These are phyloP conservation scores for Aquilaria yunnanensis DNA, from an alignment of 345 rosid species.

Conservation along the genomic window DNA sequence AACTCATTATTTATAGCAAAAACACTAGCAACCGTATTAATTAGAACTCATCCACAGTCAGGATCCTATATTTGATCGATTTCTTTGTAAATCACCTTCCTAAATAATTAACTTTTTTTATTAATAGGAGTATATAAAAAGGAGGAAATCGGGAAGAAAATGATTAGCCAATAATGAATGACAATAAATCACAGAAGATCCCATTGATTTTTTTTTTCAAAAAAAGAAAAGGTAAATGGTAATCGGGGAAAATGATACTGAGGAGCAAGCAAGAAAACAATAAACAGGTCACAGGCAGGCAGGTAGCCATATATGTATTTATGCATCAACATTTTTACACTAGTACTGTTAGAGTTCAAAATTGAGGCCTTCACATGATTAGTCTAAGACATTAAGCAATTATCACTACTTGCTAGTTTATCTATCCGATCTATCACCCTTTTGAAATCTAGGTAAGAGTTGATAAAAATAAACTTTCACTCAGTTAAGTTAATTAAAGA, in stretches of 20 bases:
- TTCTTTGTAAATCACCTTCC: too few species aligned
- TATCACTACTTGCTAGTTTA: conserved; percentile 10
- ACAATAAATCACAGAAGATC: conserved; percentile 27
- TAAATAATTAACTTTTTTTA: conserved; percentile 18
- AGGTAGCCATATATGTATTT: conserved; percentile 6
- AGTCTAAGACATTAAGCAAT: not conserved
- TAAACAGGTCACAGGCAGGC: conserved; percentile 41
- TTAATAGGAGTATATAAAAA: conserved; percentile 8
- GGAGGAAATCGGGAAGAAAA: conserved; percentile 17
- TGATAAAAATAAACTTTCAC: not conserved
- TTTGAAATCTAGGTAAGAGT: conserved; percentile 7
- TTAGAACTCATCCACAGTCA: too few species aligned
- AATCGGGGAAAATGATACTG: conserved; percentile 36
- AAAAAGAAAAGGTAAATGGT: conserved; percentile 29
- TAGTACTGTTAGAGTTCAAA: not conserved
- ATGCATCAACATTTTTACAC: not conserved
- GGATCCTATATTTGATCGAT: too few species aligned
- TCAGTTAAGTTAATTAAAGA: not conserved
- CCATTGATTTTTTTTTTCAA: conserved; percentile 5
- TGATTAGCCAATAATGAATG: conserved; percentile 42
- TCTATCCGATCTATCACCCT: conserved; percentile 20
- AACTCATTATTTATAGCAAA: too few species aligned
- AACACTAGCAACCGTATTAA: too few species aligned
- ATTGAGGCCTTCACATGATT: not conserved
- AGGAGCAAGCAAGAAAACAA: conserved; percentile 39